phyloP scores from a whole-genome alignment of 805 yeast genomes.

The Metschnikowia lunata region DNA sequence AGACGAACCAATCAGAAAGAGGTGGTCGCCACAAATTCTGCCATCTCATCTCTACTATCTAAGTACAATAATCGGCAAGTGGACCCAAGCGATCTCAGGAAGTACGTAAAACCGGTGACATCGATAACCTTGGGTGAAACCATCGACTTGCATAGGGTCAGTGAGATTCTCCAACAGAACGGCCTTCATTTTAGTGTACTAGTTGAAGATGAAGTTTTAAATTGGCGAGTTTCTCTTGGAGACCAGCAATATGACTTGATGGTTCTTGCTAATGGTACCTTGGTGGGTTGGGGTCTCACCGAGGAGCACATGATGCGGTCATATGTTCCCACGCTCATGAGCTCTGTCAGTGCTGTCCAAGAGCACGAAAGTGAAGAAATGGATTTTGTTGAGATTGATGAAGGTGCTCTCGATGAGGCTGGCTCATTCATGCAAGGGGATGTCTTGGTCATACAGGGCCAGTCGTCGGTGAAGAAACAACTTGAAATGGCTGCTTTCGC shows the following conservation, averaged over 20 bases:
- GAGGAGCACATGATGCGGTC: conserved; percentile 48
- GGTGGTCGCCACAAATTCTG: conserved; percentile 12
- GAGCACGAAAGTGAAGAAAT: conserved; percentile 76
- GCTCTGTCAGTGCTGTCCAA: conserved; percentile 41
- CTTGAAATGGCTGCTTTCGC: conserved; percentile 86
- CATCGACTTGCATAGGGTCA: conserved; percentile 53
- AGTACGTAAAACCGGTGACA: conserved; percentile 48
- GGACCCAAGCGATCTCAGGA: conserved; percentile 21
- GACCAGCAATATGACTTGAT: conserved; percentile 49
- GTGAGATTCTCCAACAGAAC: conserved; percentile 30
- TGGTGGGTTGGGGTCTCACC: conserved; percentile 77
- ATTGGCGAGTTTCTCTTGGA: conserved; percentile 31
- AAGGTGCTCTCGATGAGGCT: conserved; percentile 24
- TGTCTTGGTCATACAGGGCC: conserved; percentile 59
- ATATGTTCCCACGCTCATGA: conserved; percentile 49
- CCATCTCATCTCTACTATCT: conserved; percentile 14
- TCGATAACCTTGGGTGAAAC: conserved; percentile 70
- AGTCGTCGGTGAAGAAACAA: conserved; percentile 39
- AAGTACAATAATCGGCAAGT: conserved; percentile 16
- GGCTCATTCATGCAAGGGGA: conserved; percentile 58
- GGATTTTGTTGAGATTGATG: conserved; percentile 59
- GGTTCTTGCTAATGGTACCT: conserved; percentile 70
- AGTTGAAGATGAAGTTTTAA: conserved; percentile 68
- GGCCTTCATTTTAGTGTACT: conserved; percentile 22
- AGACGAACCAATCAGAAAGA: conserved; percentile 25